These are phyloP conservation scores for Caloboletus firmus DNA, from an alignment of 1,284 basidiomycete genomes.

Conservation along the genomic window DNA sequence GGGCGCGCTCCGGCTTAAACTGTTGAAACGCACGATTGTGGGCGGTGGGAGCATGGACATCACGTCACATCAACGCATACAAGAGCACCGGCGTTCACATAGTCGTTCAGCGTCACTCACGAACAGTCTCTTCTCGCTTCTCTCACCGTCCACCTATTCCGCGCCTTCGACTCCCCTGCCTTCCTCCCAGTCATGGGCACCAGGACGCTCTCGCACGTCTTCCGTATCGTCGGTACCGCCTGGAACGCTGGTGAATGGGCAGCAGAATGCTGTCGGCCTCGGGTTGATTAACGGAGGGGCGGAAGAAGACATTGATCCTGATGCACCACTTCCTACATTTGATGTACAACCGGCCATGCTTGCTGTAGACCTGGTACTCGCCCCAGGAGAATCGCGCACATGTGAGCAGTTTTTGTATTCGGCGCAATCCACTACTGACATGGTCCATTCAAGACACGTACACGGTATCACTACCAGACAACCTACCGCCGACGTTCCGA, in stretches of 20 bases:
- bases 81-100: conserved; percentile 41
- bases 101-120: conserved; percentile 55
- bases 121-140: conserved; percentile 53
- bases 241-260: conserved; percentile 1
- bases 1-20: conserved; percentile 46
- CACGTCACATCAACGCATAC: conserved; percentile 39
- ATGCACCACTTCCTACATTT: conserved; percentile 74
- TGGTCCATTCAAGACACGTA: conserved; percentile 64
- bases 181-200: conserved; percentile 30
- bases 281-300: conserved; percentile 21
- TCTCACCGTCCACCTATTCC: conserved; percentile 42
- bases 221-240: conserved; percentile 19
- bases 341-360: conserved; percentile 82
- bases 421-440: not conserved
- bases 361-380: conserved; percentile 75
- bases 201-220: conserved; percentile 21
- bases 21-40: conserved; percentile 51
- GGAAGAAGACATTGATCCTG: conserved; percentile 56
- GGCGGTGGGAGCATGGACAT: conserved; percentile 82
- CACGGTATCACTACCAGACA: conserved; percentile 69
- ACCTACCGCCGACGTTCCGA: conserved; percentile 86
- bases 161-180: conserved; percentile 24
- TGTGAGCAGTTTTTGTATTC: conserved; percentile 53
- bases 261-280: conserved; percentile 22
- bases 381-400: conserved; percentile 77